Evolutionary conservation across 2,329 filamentous ascomycete genomes (phyloP), one percentile per base, ranked within the genome.

Genomic region (Aureobasidium pullulans): DNA sequence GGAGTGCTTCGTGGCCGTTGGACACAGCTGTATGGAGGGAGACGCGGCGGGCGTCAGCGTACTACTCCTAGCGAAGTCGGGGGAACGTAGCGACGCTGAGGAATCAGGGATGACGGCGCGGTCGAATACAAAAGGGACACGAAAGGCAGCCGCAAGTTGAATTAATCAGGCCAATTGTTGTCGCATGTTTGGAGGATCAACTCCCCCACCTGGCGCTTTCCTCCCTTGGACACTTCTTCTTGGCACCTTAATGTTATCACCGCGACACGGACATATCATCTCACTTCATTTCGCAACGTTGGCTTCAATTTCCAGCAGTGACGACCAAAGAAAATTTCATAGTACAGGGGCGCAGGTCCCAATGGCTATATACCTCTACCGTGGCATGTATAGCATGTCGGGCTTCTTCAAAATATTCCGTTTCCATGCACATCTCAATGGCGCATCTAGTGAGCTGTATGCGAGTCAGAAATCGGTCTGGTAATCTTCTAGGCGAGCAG

Each of bases 401-500:
- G 43, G 16, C 32, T 39, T 48, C 54, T 57, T 47, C 32, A 40
- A 48, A 34, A 57, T 43, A 48, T 57, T 57, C 39, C 57, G 16
- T 53, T 54, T 50, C 37, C 39, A 50, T 37, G 29, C 46, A 40
- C 57, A 39, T 46, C 39, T 32, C 16, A 3, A 15, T 19, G 57
- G 28, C 53, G 36, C 49, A 46, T 61, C 70, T 68, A 71, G 66
- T 71, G 68, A 15, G 68, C 68, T 71, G 60, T 54, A 42, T 6
- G 15, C 34, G 11, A 44, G 64, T 72, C 59, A 70, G 65, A 59
- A 36, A 8, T 11, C 7, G 37, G 3, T 11, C 8, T 13, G 23
- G 7, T 10, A 6, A 46, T 28, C 29, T 6, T 50, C 36, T 28
- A 10, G 32, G 19, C 7, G 10, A 11, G 11, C 6, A 19, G 11